Conservation (phyloP, 306 rosid species). For the Acacia crassicarpa region DNA sequence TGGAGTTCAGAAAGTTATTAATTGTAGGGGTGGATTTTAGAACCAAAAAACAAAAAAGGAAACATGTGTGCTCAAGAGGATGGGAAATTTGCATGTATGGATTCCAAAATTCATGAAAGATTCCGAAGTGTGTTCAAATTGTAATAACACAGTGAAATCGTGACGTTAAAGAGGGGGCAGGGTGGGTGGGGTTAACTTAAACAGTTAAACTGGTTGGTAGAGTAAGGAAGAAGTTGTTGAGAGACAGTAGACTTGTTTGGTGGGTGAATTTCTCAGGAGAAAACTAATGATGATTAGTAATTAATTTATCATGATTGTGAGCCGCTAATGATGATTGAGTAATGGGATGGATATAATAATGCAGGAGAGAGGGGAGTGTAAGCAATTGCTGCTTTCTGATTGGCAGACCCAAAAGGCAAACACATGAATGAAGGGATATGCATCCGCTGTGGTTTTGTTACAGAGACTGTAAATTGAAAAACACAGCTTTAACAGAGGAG, state of each 20-base stretch:
- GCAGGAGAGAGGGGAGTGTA: conserved; percentile 46
- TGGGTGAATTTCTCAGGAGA: background rate
- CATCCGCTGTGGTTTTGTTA: background rate
- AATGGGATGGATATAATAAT: conserved; percentile 17
- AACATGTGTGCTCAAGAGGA: background rate
- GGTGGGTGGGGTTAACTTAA: background rate
- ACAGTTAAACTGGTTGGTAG: background rate
- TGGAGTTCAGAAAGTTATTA: background rate
- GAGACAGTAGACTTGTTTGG: background rate
- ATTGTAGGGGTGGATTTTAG: background rate
- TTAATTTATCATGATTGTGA: background rate
- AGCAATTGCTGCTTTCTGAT: conserved; percentile 49
- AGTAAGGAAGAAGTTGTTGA: background rate
- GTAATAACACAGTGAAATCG: background rate
- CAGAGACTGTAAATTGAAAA: background rate
- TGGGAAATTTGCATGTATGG: background rate
- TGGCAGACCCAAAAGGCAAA: conserved; percentile 22
- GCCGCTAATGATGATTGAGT: background rate
- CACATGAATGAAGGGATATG: conserved; percentile 15
- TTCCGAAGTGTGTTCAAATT: background rate
- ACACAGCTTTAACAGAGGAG: background rate
- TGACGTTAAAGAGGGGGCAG: background rate
- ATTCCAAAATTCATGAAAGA: background rate
- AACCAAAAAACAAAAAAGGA: background rate
- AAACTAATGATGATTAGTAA: background rate